Base-by-base conservation (phyloP, 805 yeast species). In the Spathaspora gorwiae region DNA sequence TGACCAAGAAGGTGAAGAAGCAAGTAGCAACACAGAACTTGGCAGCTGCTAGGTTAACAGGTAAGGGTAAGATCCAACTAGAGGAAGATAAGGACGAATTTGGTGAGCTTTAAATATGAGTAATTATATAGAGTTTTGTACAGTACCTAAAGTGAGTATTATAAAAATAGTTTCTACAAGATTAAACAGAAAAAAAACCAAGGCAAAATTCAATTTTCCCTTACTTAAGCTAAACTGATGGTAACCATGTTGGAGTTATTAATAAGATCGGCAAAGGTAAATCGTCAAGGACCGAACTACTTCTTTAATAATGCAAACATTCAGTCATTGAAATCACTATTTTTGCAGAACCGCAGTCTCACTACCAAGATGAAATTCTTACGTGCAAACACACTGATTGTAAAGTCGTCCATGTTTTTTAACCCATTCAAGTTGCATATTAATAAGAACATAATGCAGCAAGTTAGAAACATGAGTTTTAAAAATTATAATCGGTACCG, bases 1-100 rank as follows among this genome's bases (percentile, higher is more conserved):
- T 94, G 96, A 90, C 96, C 10, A 77, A 75, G 54, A 90, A 86
- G 71, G 95, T 89, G 32, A 77, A 76, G 61, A 81, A 77, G 54
- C 98, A 92, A 70, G 88, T 83, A 12, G 84, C 81, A n/a, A 76
- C 86, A 5, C 80, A 84, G 49, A 84, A 87, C 56, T 66, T 84
- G 56, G 86, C 90, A 3, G 85, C 87, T 7, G 75, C 74, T 37
- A 79, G 85, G 54, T 70, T 81, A 50, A 70, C 81, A 7, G 92
- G 94, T 43, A 85, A 84, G 62, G 83, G 92, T 56, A 84, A 83
- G 62, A 68, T 85, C 46, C 86, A 83, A 35, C 84, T 79, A 24
- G 86, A 78, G 33, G 84, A 79, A 36, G 70, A 72, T 46, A 68
- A 68, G 52, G 59, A 57, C 32, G 70, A 64, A 26, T 49, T 47